phyloP scores from a whole-genome alignment of 2,329 filamentous ascomycete genomes.

The Clonostachys byssicola region DNA sequence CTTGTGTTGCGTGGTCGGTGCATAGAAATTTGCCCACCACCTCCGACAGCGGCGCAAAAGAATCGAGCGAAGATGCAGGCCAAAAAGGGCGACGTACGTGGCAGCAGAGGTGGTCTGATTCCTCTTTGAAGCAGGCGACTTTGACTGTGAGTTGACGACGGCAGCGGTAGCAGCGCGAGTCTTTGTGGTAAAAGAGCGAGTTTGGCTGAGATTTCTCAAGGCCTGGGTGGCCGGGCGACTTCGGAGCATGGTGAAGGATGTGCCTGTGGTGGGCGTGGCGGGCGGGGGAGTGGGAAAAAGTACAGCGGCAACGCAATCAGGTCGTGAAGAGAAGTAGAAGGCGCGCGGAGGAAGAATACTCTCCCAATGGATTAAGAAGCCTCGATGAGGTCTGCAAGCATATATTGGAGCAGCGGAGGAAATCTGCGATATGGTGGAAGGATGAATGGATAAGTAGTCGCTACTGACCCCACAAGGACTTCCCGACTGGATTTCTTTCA shows the following conservation, averaged over 20 bases:
- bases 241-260: constrained; percentile 36
- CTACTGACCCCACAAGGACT: too few species aligned
- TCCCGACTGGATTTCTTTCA: too few species aligned
- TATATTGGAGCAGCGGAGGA: too few species aligned
- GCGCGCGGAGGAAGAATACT: too few species aligned
- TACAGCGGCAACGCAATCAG: too few species aligned
- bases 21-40: constrained; percentile 4
- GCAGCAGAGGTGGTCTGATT: constrained; percentile 45
- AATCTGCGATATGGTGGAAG: too few species aligned
- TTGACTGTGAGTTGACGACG: constrained; percentile 30
- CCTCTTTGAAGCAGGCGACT: constrained; percentile 30
- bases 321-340: too few species aligned
- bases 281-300: neutral
- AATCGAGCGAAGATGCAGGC: neutral
- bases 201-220: constrained; percentile 35
- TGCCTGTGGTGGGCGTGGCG: constrained; percentile 9
- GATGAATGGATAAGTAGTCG: too few species aligned
- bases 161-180: constrained; percentile 20
- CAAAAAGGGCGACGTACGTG: constrained; percentile 39
- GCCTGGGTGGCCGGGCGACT: constrained; percentile 41
- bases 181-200: constrained; percentile 34
- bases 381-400: too few species aligned
- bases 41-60: neutral
- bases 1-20: neutral
- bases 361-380: too few species aligned